Conservation (phyloP, 2,329 filamentous ascomycete species). For the Neurospora crassa region DNA sequence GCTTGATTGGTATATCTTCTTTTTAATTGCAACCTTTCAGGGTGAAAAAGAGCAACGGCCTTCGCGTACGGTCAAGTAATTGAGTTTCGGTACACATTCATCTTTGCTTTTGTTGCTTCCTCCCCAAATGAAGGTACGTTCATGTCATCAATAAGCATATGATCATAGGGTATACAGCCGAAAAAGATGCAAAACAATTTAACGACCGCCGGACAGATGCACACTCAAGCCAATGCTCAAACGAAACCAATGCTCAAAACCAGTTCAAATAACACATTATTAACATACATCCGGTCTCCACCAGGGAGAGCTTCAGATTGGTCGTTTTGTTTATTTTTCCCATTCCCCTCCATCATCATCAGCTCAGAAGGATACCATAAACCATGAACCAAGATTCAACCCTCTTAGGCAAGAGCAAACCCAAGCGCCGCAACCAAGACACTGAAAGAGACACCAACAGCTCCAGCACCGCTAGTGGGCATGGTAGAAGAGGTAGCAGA, state of each 20-base stretch:
- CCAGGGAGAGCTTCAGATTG: not conserved
- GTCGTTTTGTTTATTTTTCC: not conserved
- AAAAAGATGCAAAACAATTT: not conserved
- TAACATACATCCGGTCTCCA: not conserved
- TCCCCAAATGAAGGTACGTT: too few relatives aligned
- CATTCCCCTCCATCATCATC: not conserved
- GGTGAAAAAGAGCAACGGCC: too few relatives aligned
- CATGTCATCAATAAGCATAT: too few relatives aligned
- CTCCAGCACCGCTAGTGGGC: not conserved
- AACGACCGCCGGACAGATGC: not conserved
- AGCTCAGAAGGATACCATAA: not conserved
- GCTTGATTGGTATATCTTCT: too few relatives aligned
- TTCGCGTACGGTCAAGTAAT: too few relatives aligned
- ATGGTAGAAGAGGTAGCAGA: not conserved
- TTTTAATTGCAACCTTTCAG: too few relatives aligned
- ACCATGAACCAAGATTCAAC: not conserved
- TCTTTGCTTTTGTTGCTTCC: too few relatives aligned
- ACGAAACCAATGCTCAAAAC: not conserved
- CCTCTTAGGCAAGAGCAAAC: not conserved
- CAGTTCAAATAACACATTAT: not conserved
- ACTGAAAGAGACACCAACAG: not conserved
- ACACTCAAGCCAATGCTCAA: not conserved
- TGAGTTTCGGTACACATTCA: too few relatives aligned
- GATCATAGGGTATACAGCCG: not conserved
- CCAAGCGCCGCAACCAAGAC: not conserved